Percentiles rank a stretch among this genome's conserved stretches.
Evolutionary conservation across 139 green algal species (phyloP).

Genomic region (Micractinium sp.): DNA sequence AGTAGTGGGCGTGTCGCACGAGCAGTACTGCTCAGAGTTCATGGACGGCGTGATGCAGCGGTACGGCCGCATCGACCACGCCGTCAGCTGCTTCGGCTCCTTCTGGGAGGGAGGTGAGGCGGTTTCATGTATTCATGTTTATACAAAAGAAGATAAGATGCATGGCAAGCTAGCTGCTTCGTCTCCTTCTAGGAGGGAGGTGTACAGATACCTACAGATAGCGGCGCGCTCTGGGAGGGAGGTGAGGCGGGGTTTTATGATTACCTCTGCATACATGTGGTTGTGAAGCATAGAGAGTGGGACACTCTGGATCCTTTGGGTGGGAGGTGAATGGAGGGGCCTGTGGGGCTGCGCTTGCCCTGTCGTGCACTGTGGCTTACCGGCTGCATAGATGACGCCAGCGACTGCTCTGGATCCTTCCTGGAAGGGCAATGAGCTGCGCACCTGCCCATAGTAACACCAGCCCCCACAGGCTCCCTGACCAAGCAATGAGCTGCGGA

Average conservation of each 20-base stretch:
- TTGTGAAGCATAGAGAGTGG: too few relatives aligned
- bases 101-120: slow-evolving; percentile 15
- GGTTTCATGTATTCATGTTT: neutral
- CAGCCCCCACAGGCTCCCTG: too few relatives aligned
- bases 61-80: slow-evolving; percentile 3
- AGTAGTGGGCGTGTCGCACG: neutral
- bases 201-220: too few relatives aligned
- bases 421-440: too few relatives aligned
- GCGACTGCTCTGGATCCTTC: too few relatives aligned
- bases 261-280: too few relatives aligned
- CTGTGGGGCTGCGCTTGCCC: neutral
- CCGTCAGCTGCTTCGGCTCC: neutral
- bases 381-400: neutral
- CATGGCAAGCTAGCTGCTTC: too few relatives aligned
- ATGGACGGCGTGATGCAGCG: neutral
- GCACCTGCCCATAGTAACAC: too few relatives aligned
- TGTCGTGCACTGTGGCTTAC: neutral
- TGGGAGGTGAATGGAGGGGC: neutral
- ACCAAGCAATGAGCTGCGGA: too few relatives aligned
- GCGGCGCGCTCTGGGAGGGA: neutral
- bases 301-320: neutral
- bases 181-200: too few relatives aligned
- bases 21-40: neutral
- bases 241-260: neutral
- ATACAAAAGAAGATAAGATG: too few relatives aligned